phyloP scores from a whole-genome alignment of 2,329 filamentous ascomycete species.

The Emergomyces pasteurianus region DNA sequence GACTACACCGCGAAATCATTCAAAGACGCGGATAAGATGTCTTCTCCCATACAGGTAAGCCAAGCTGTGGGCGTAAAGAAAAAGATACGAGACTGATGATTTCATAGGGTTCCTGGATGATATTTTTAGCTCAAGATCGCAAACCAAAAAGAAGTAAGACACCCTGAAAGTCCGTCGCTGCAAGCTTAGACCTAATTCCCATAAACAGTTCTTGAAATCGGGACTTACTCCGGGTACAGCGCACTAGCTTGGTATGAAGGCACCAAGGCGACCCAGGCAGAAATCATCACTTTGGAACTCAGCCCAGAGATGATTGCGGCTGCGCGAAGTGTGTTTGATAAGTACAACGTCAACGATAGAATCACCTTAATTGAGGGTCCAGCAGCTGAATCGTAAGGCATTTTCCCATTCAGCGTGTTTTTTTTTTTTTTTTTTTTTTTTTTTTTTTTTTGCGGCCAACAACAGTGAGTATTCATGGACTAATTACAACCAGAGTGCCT shows the following conservation, averaged over 20 bases:
- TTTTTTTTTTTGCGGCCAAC: neutral
- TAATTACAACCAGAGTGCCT: neutral
- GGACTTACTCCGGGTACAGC: neutral
- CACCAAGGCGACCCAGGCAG: neutral
- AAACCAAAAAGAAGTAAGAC: neutral
- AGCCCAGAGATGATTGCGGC: neutral
- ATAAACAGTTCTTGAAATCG: neutral
- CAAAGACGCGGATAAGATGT: neutral
- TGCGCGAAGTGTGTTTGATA: neutral
- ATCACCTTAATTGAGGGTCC: neutral
- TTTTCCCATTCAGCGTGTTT: neutral
- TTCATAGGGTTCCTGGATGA: neutral
- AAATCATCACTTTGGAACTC: neutral
- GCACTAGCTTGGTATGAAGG: neutral
- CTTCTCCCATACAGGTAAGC: neutral
- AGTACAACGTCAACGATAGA: neutral
- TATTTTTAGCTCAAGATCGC: neutral
- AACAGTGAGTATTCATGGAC: neutral
- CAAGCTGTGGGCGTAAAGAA: neutral
- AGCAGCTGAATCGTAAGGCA: neutral
- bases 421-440: no score
- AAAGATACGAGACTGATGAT: neutral
- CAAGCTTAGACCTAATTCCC: neutral
- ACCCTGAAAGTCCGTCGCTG: neutral
- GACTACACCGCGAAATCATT: neutral